A percentile compares a stretch with the other conserved stretches of the same genome.
Conservation (phyloP, 305 asterid genomes). For the Fraxinus velutina region DNA sequence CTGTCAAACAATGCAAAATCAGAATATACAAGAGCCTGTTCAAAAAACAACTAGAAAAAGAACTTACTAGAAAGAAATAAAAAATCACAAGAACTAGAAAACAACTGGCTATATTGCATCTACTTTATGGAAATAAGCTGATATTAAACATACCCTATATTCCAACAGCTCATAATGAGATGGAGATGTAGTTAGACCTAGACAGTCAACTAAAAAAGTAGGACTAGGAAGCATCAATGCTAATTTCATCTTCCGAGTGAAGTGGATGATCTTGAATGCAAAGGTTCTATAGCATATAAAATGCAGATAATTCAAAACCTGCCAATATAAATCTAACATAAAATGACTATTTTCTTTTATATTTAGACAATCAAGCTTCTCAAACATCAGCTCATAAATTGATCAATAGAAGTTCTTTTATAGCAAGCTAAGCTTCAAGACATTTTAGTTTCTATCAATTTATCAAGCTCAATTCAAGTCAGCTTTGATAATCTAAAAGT, state of each 20-base stretch:
- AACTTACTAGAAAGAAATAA: neutral
- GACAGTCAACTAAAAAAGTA: neutral
- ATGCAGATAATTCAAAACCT: neutral
- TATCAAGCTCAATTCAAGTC: neutral
- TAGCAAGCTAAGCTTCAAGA: neutral
- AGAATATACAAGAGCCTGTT: conserved; percentile 25
- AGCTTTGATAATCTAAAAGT: neutral
- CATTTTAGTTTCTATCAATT: neutral
- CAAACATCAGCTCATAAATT: neutral
- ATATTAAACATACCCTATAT: neutral
- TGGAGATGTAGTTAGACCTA: neutral
- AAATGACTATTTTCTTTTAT: neutral
- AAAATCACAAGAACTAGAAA: neutral
- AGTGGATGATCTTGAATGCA: neutral
- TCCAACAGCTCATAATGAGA: neutral
- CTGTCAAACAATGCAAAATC: conserved; percentile 48
- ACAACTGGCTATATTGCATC: neutral
- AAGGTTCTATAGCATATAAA: neutral
- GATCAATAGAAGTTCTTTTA: neutral
- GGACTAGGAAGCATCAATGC: neutral
- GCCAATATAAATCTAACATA: neutral
- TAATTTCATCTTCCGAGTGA: neutral
- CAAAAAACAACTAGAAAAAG: neutral
- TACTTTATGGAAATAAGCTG: neutral
- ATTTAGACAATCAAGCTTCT: neutral